Evolutionary conservation across 2,329 filamentous ascomycete species (phyloP), one percentile per base, ranked within the genome.

Genomic region (Cladosporium sp.): DNA sequence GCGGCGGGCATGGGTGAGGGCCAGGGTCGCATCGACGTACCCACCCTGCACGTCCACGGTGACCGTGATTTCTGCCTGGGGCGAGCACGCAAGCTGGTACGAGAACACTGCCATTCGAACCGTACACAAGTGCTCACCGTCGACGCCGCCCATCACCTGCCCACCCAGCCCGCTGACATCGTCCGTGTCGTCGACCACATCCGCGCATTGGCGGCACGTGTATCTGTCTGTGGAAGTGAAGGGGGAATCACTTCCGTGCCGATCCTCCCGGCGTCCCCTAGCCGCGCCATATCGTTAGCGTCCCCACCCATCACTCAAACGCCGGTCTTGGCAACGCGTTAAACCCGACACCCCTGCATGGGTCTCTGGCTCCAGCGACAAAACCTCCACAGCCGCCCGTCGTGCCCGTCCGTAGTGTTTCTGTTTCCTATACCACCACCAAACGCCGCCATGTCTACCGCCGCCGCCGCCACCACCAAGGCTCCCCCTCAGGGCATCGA

Each of bases 401-500:
- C 32, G 32, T 57, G 54, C 23, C 23, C 30, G 32, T 26, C 16
- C 28, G 34, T 62, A 54, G 36, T 43, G 59, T 23, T 32, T 51
- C 53, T 28, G 23, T 30, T 30, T 30, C 48, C 16, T 26, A 25
- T 69, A 65, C 80, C 73, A 73, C 68, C 72, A n/a, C 18, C 49
- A 43, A 23, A 23, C 67, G 51, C 58, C 30, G 34, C 32, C 46
- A 39, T 28, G 46, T 36, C 59, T 46, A 21, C 43, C 49, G 60
- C 63, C 48, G 53, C 63, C 48, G 53, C 57, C 26, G 56, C 21
- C 53, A 56, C 51, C 71, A 75, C 67, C 64, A 76, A 76, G 74
- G 72, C 72, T 39, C 71, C 79, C 63, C 73, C 88, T 70, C 83
- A 79, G 72, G 88, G 89, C 69, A 56, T 93, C 72, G 84, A 80